Evolutionary conservation across 2,329 filamentous ascomycete species (phyloP), one percentile per base, ranked within the genome.

Genomic region (Pleurostoma richardsiae): DNA sequence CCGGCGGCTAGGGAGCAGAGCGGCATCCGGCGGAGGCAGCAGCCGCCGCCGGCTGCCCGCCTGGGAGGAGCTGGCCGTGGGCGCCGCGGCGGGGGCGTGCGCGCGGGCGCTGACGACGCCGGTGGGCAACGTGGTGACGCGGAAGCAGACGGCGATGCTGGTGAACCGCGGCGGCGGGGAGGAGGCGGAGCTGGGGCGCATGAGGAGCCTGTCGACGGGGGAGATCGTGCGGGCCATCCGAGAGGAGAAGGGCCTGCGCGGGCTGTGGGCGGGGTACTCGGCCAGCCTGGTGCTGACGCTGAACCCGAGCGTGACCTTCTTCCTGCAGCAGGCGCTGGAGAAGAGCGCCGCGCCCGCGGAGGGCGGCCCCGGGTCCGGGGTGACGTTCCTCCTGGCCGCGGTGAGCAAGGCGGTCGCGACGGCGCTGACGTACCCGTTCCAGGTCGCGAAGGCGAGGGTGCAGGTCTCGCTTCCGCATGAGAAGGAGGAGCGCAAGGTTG

Each of bases 201-300:
- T 64, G 56, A 63, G 58, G 53, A 74, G 62, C 49, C 44, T 41
- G 4, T 50, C 50, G 29, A 73, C 80, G 4, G 56, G 64, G 29
- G 74, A 85, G 43, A 88, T 89, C 30, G 74, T 84, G 19, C 64
- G 70, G 1, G 73, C 79, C 39, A 91, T 95, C 49, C 68, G 72
- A 39, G 59, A 70, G 2, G 85, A 92, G 60, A 86, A 85, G 55
- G 90, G 90, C 0, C 49, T 90, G 7, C 61, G 72, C 40, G 90
- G 89, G 3, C 85, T 96, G 57, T 96, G 90, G 91, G 85, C 89
- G 1, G 90, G 90, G 1, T 95, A 95, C 63, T 88, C 86, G 26
- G 89, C 90, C 2, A 85, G 80, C 27, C 65, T 95, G 48, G 75
- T 96, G 38, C 69, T 95, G 43, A 91, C 90, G 1, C 72, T 95